A percentile compares a stretch with the other conserved stretches of the same genome.
phyloP scores from a whole-genome alignment of 1,284 basidiomycete genomes.

The Boletus calvinii region DNA sequence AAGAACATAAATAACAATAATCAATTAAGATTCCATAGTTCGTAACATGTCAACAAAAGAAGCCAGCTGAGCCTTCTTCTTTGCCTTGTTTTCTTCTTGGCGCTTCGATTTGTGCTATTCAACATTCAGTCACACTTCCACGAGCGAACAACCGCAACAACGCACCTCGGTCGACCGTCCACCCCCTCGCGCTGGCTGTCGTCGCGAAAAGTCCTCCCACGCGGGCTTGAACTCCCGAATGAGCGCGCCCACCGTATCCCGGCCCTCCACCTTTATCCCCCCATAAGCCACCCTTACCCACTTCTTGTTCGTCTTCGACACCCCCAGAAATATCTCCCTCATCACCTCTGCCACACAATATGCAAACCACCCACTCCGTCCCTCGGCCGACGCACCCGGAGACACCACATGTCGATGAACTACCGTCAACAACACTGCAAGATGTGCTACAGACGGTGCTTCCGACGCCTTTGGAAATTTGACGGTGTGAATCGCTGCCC shows the following conservation, averaged over 20 bases:
- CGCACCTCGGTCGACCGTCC: background rate
- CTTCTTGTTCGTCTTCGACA: constrained; percentile 5
- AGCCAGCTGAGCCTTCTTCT: constrained; percentile 7
- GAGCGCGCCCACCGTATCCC: constrained; percentile 9
- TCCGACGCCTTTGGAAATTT: constrained; percentile 8
- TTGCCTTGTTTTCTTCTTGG: constrained; percentile 3
- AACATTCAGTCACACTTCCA: background rate
- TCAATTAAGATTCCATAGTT: constrained; percentile 6
- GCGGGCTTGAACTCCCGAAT: constrained; percentile 8
- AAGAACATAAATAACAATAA: background rate
- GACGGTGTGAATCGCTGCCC: constrained; percentile 10
- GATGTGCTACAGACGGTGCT: constrained; percentile 15
- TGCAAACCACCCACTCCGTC: constrained; percentile 13
- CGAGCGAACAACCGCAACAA: background rate
- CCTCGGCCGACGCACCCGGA: background rate
- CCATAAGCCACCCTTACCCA: constrained; percentile 17
- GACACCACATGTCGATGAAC: constrained; percentile 7
- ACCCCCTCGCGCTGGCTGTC: background rate
- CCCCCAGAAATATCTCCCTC: constrained; percentile 11
- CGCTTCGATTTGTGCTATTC: background rate
- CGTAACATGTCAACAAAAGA: constrained; percentile 17
- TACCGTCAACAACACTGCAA: constrained; percentile 14
- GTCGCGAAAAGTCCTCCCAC: constrained; percentile 18
- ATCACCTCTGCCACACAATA: constrained; percentile 16
- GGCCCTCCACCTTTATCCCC: constrained; percentile 5